These are phyloP conservation scores for Pelomyxa schiedti DNA, from an alignment of 78 protist genomes.

Conservation along the genomic window DNA sequence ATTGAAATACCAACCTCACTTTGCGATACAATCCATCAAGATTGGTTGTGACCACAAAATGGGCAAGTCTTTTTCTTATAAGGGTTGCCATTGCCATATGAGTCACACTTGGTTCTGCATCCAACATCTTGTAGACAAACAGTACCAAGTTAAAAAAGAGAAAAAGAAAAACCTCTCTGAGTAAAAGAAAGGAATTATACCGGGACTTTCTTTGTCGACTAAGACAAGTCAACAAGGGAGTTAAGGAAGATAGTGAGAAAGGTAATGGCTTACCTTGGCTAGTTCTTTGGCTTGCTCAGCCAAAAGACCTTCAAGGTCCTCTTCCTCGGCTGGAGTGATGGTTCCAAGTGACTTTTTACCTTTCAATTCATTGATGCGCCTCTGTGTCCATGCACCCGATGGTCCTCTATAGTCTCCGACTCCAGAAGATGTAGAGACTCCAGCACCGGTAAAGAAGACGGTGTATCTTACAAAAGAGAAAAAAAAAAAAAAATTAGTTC, in stretches of 20 bases:
- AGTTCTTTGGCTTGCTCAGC: background rate
- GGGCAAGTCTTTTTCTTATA: background rate
- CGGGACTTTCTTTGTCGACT: background rate
- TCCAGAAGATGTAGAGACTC: conserved; percentile 16
- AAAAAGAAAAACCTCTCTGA: too few species aligned
- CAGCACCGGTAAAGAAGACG: conserved; percentile 28
- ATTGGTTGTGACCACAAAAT: conserved; percentile 9
- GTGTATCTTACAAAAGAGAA: too few species aligned
- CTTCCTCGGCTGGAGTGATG: background rate
- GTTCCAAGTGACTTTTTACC: background rate
- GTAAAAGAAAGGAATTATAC: too few species aligned
- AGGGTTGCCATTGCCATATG: conserved; percentile 29
- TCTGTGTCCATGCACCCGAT: background rate
- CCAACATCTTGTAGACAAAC: too few species aligned
- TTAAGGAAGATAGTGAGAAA: background rate
- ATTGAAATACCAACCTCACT: too few species aligned
- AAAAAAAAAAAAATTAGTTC: too few species aligned
- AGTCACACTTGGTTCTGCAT: background rate
- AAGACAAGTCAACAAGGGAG: background rate
- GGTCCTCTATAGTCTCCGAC: background rate
- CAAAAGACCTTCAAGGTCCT: background rate
- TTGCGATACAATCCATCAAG: conserved; percentile 15
- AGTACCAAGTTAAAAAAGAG: too few species aligned
- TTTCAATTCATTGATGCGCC: background rate
- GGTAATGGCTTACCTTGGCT: background rate